Evolutionary conservation across 2,329 filamentous ascomycete species (phyloP), one percentile per base, ranked within the genome.

Genomic region (Hypocrella siamensis): DNA sequence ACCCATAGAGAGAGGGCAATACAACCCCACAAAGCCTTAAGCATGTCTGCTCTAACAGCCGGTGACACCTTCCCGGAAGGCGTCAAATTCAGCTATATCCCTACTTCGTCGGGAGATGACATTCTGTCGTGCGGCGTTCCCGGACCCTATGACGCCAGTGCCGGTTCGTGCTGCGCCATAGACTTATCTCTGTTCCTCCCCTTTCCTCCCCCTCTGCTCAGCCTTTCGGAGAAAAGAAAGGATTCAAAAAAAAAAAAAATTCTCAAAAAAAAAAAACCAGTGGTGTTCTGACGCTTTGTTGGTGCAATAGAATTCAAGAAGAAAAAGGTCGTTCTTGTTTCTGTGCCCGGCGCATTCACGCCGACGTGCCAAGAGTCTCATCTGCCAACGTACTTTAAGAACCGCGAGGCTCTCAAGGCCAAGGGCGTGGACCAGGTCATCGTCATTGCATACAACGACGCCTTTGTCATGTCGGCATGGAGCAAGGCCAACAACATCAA

Each of bases 401-500:
- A 82, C 53, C 60, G 77, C 43, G 62, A 70, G 32, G 64, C 77
- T 49, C 65, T 92, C 56, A 76, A 75, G 61, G 61, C 62, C 51
- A 88, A 88, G 68, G 83, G 81, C 46, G 79, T 92, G 43, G 84
- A 93, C 57, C 57, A 79, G 40, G 72, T 93, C 47, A 70, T 83
- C 43, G 73, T 90, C 49, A 77, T 92, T 48, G 80, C 83, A 37
- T 78, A 64, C 64, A 93, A 93, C 59, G 85, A 93, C 58, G 64
- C 76, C 41, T 92, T 67, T 52, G 84, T 93, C 55, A 88, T 88
- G 81, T 77, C 74, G 46, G 83, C 80, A 33, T 90, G 82, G 82
- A 79, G 75, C 59, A 93, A 93, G 70, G 83, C 84, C 49, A 88
- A 92, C 60, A 67, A 67, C 32, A 65, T 88, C 49, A 76, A 70